phyloP scores from a whole-genome alignment of 2,329 filamentous ascomycete genomes.

The Seiridium unicorne region DNA sequence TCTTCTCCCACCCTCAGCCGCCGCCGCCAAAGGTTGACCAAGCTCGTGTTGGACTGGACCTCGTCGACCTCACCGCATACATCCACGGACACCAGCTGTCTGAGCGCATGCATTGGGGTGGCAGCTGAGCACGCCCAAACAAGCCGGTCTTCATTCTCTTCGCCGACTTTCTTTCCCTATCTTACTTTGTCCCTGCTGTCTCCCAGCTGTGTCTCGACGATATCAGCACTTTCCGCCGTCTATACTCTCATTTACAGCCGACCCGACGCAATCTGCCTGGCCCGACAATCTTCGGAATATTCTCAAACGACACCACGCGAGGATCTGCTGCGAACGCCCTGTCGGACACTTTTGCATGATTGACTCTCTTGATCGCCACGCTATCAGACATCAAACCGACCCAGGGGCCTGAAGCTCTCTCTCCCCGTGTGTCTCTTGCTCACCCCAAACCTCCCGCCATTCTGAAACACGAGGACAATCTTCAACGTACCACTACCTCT shows the following conservation, averaged over 20 bases:
- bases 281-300: background rate
- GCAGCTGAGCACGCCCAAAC: background rate
- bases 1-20: background rate
- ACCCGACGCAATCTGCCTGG: conserved; percentile 4
- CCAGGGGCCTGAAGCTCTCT: conserved; percentile 19
- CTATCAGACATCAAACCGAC: conserved; percentile 22
- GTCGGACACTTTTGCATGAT: conserved; percentile 27
- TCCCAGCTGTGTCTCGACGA: conserved; percentile 1
- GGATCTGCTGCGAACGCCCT: conserved; percentile 12
- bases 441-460: conserved; percentile 24
- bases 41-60: background rate
- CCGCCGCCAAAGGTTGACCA: background rate
- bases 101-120: conserved; percentile 1
- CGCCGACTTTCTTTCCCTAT: conserved; percentile 1
- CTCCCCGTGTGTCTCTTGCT: conserved; percentile 12
- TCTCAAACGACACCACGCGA: conserved; percentile 7
- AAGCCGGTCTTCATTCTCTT: background rate
- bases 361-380: conserved; percentile 31
- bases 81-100: background rate
- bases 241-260: conserved; percentile 9
- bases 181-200: background rate
- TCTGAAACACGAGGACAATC: conserved; percentile 39
- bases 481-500: conserved; percentile 16
- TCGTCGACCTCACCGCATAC: background rate
- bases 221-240: background rate